A percentile compares a stretch with the other conserved stretches of the same genome.
phyloP scores from a whole-genome alignment of 1,284 basidiomycete species.

The Sporisorium sorghi region DNA sequence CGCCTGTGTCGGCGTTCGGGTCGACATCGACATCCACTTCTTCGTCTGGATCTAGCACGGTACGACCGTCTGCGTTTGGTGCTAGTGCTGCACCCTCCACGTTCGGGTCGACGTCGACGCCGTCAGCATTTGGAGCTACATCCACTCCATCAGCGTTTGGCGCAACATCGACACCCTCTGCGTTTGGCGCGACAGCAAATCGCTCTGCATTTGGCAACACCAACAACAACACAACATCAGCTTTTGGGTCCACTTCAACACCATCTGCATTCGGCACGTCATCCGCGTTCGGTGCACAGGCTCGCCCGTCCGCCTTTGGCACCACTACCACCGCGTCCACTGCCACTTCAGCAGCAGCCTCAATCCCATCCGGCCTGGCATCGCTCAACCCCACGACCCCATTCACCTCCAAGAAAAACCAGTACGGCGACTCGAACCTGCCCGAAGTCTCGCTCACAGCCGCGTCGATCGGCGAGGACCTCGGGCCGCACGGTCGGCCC shows the following conservation, averaged over 20 bases:
- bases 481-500: slow-evolving; percentile 71
- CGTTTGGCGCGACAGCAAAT: slow-evolving; percentile 4
- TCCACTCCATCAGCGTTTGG: slow-evolving; percentile 16
- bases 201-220: neutral
- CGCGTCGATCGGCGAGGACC: slow-evolving; percentile 39
- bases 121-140: slow-evolving; percentile 21
- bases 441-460: slow-evolving; percentile 44
- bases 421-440: slow-evolving; percentile 41
- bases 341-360: neutral
- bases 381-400: slow-evolving; percentile 25
- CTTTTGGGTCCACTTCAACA: slow-evolving; percentile 16
- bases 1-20: slow-evolving; percentile 27
- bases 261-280: slow-evolving; percentile 19
- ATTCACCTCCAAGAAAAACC: slow-evolving; percentile 21
- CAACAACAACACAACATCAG: slow-evolving; percentile 4
- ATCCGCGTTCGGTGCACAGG: slow-evolving; percentile 20
- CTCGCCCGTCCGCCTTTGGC: slow-evolving; percentile 26
- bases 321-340: neutral
- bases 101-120: slow-evolving; percentile 9
- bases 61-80: slow-evolving; percentile 19
- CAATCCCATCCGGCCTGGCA: slow-evolving; percentile 19
- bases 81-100: slow-evolving; percentile 10
- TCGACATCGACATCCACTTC: slow-evolving; percentile 11
- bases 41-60: slow-evolving; percentile 18
- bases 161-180: neutral